Conservation (phyloP, 1,284 basidiomycete genomes). For the Microbotryum silenes-acaulis region DNA sequence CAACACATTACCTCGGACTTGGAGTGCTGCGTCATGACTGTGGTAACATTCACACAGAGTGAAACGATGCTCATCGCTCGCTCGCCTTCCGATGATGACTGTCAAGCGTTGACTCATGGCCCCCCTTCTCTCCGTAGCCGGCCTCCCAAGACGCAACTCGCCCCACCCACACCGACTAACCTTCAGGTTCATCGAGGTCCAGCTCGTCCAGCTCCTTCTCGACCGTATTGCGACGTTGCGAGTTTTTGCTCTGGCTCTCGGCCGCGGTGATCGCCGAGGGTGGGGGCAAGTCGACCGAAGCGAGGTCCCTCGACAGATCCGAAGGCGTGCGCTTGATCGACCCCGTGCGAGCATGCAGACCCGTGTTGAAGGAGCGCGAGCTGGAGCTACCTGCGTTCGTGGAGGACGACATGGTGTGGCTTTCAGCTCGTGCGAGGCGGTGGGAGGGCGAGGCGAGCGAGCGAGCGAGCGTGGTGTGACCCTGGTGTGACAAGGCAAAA, state of each 20-base stretch:
- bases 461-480: no score
- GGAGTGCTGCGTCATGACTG: no score
- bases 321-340: slow-evolving; percentile 32
- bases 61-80: no score
- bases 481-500: neutral
- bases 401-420: neutral
- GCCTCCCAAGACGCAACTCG: neutral
- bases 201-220: slow-evolving; percentile 13
- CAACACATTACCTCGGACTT: no score
- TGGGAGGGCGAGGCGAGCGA: no score
- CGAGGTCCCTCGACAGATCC: slow-evolving; percentile 27
- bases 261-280: slow-evolving; percentile 28
- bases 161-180: neutral
- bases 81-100: no score
- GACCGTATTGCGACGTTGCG: slow-evolving; percentile 10
- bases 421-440: neutral
- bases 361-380: neutral
- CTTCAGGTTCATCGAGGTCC: slow-evolving; percentile 28
- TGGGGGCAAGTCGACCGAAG: slow-evolving; percentile 30
- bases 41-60: no score
- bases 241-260: slow-evolving; percentile 10
- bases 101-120: no score
- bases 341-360: slow-evolving; percentile 7
- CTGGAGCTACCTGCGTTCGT: neutral
- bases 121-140: neutral